A percentile compares a stretch with the other conserved stretches of the same genome.
Conservation (phyloP, 768 basidiomycete genomes). For the Boletellus ananiceps region DNA sequence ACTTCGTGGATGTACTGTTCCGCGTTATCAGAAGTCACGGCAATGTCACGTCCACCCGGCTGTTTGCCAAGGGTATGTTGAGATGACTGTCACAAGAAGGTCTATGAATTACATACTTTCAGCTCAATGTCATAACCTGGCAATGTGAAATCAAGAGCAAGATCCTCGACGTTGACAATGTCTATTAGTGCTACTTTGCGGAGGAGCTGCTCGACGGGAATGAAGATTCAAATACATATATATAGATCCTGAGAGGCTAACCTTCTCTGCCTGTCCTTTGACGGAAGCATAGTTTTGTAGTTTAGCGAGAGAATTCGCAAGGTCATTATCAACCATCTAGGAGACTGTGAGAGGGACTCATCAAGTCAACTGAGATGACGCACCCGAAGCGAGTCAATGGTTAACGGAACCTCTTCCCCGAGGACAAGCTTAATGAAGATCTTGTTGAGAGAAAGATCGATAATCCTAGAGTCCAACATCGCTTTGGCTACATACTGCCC, state of each 20-base stretch:
- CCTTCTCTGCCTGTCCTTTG: conserved; percentile 52
- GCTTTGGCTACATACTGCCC: conserved; percentile 98
- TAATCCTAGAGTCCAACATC: conserved; percentile 94
- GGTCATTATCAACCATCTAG: conserved; percentile 77
- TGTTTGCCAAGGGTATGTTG: conserved; percentile 26
- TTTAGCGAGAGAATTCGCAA: conserved; percentile 83
- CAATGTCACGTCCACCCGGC: conserved; percentile 74
- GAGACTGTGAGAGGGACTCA: conserved; percentile 5
- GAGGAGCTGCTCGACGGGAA: conserved; percentile 36
- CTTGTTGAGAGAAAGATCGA: conserved; percentile 92
- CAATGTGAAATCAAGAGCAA: conserved; percentile 92
- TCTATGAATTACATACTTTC: conserved; percentile 45
- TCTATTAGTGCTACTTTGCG: conserved; percentile 57
- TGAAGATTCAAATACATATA: neutral
- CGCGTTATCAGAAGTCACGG: conserved; percentile 84
- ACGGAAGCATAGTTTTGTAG: conserved; percentile 62
- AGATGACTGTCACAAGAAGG: neutral
- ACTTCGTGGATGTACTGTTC: conserved; percentile 87
- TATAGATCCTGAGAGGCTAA: conserved; percentile 19
- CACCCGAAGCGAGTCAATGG: conserved; percentile 79
- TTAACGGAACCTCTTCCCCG: conserved; percentile 80
- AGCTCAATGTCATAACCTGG: conserved; percentile 95
- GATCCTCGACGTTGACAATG: conserved; percentile 72
- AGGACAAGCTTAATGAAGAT: conserved; percentile 90
- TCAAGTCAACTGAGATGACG: conserved; percentile 15